A percentile compares a stretch with the other conserved stretches of the same genome.
Evolutionary conservation across 331 rosid genomes (phyloP).

Genomic region (Dryas integrifolia): DNA sequence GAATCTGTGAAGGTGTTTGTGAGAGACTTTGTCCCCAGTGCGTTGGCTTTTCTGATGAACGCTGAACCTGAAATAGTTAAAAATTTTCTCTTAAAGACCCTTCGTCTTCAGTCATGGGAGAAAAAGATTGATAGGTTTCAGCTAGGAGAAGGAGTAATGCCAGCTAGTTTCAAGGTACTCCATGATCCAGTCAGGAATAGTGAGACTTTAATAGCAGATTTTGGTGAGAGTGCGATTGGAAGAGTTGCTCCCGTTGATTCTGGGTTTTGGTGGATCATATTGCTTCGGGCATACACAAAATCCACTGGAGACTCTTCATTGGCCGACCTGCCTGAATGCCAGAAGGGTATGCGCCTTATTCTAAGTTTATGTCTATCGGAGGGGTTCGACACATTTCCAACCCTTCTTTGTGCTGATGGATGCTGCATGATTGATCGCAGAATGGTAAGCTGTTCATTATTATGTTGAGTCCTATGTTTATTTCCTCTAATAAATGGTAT

Average conservation of each 20-base stretch:
- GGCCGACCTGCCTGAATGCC: conserved; percentile 78
- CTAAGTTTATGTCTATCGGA: conserved; percentile 77
- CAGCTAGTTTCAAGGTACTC: conserved; percentile 82
- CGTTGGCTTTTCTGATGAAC: conserved; percentile 73
- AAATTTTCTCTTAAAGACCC: conserved; percentile 70
- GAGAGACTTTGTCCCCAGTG: conserved; percentile 86
- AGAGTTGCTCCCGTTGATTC: conserved; percentile 96
- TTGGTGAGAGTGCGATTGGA: conserved; percentile 90
- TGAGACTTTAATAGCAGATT: conserved; percentile 77
- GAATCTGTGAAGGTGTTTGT: conserved; percentile 58
- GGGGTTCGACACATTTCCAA: conserved; percentile 89
- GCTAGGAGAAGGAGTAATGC: conserved; percentile 94
- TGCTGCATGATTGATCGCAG: conserved; percentile 92
- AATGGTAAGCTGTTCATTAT: conserved; percentile 56
- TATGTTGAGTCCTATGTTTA: conserved; percentile 12
- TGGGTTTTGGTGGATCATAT: conserved; percentile 92
- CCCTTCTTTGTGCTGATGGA: conserved; percentile 86
- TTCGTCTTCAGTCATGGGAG: conserved; percentile 90
- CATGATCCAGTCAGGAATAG: conserved; percentile 73
- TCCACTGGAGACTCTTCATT: conserved; percentile 76
- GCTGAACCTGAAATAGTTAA: conserved; percentile 77
- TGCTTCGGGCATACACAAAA: conserved; percentile 83
- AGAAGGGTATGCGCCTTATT: conserved; percentile 87
- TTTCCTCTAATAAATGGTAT: conserved; percentile 6
- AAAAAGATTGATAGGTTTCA: conserved; percentile 77